Evolutionary conservation across 2,329 filamentous ascomycete species (phyloP), one percentile per base, ranked within the genome.

Genomic region (Amphichorda felina): DNA sequence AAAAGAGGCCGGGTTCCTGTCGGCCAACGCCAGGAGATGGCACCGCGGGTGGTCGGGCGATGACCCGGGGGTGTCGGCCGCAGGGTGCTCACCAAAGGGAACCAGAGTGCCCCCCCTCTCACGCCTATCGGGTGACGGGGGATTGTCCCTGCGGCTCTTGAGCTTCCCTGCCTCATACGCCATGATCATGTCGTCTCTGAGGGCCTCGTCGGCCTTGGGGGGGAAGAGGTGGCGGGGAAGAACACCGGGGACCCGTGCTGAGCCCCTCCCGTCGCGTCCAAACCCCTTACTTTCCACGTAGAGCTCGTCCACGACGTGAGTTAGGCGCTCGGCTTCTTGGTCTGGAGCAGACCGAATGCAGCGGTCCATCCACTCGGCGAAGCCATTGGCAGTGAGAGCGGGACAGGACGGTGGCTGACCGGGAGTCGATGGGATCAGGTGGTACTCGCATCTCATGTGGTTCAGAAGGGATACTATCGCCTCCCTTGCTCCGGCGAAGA

Each of bases 271-370:
- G 9, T 68, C 72, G 33, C 80, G 71, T 30, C 77, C 68, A 0
- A 75, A 44, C 8, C 57, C 59, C 33, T 64, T 59, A 1, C 60
- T 58, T 21, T 66, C 57, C 45, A 93, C 81, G 1, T 84, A 81
- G 55, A 88, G 73, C 30, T 79, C 70, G 4, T 75, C 55, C 4
- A 88, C 72, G 16, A 85, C 73, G 38, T 71, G 75, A 30, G 75
- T 66, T 4, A 94, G 63, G 8, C 87, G 74, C 29, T 71, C 67
- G 39, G 76, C 79, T 54, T 94, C 86, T 32, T 74, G 68, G 28
- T 86, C 77, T 0, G 87, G 87, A 43, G 86, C 77, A 1, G 84
- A 82, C 43, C 76, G 72, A 26, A 89, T 79, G 53, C 84, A 71
- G 27, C 74, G 64, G 2, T 74, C 79, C 61, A 82, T 76, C 79